A percentile compares a stretch with the other conserved stretches of the same genome.
phyloP scores from a whole-genome alignment of 2,329 filamentous ascomycete species.

The Myriosclerotinia duriaeana region DNA sequence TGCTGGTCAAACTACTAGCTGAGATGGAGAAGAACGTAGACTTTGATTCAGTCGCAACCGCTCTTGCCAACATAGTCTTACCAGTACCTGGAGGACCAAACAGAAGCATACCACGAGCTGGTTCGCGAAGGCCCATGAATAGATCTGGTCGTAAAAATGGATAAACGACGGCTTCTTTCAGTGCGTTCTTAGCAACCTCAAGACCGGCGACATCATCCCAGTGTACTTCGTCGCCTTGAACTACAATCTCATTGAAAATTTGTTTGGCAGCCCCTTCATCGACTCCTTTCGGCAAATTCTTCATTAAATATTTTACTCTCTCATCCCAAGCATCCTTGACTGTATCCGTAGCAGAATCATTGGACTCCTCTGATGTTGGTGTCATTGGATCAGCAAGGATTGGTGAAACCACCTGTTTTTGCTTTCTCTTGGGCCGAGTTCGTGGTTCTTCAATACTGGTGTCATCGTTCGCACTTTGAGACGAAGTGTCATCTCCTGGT shows the following conservation, averaged over 20 bases:
- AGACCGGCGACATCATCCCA: slow-evolving; percentile 94
- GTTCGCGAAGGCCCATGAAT: slow-evolving; percentile 93
- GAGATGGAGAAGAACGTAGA: slow-evolving; percentile 98
- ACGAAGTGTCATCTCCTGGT: slow-evolving; percentile 36
- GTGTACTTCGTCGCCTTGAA: slow-evolving; percentile 89
- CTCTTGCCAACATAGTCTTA: slow-evolving; percentile 95
- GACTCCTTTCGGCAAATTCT: slow-evolving; percentile 76
- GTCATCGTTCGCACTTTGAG: slow-evolving; percentile 39
- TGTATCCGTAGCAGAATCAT: slow-evolving; percentile 43
- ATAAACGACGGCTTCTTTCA: slow-evolving; percentile 96
- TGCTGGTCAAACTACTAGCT: slow-evolving; percentile 89
- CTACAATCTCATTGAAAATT: slow-evolving; percentile 93
- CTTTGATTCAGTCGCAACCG: slow-evolving; percentile 89
- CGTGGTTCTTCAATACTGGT: slow-evolving; percentile 35
- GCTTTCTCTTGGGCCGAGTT: slow-evolving; percentile 35
- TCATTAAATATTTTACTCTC: slow-evolving; percentile 65
- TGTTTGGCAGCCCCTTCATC: slow-evolving; percentile 82
- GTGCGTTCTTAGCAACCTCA: slow-evolving; percentile 82
- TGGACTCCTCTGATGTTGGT: slow-evolving; percentile 51
- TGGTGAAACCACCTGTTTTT: slow-evolving; percentile 41
- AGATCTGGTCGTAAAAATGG: slow-evolving; percentile 92
- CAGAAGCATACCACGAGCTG: slow-evolving; percentile 89
- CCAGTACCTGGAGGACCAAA: slow-evolving; percentile 98
- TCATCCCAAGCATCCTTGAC: slow-evolving; percentile 58
- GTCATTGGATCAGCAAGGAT: slow-evolving; percentile 43